phyloP scores from a whole-genome alignment of 2,329 filamentous ascomycete genomes.

The Metarhizium guizhouense region DNA sequence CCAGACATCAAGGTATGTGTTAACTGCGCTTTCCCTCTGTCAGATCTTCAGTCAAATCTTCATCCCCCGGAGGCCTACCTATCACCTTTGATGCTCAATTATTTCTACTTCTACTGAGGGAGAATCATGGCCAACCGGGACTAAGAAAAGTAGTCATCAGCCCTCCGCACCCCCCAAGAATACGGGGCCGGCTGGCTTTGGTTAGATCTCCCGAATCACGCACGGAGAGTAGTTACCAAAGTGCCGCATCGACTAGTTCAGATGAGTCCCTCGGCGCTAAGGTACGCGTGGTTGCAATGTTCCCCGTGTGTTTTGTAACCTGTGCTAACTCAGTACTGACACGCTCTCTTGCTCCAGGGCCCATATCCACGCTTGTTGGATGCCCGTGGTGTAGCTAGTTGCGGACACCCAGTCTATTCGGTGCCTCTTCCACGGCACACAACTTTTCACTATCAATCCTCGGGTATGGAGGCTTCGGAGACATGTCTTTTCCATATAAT shows the following conservation, averaged over 20 bases:
- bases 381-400: slow-evolving; percentile 4
- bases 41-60: neutral
- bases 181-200: slow-evolving; percentile 5
- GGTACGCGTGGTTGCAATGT: slow-evolving; percentile 1
- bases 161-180: neutral
- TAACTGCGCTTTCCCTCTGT: neutral
- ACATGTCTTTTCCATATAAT: slow-evolving; percentile 17
- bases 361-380: slow-evolving; percentile 7
- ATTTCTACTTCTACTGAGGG: neutral
- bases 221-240: slow-evolving; percentile 1
- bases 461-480: slow-evolving; percentile 9
- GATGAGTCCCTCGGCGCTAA: slow-evolving; percentile 10
- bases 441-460: slow-evolving; percentile 9
- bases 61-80: neutral
- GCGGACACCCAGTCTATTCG: slow-evolving; percentile 7
- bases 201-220: slow-evolving; percentile 4
- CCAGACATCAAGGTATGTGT: neutral
- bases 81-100: neutral
- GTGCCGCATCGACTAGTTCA: slow-evolving; percentile 8
- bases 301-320: neutral
- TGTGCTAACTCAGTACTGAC: slow-evolving; percentile 6
- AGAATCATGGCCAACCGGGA: neutral
- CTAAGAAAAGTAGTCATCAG: neutral
- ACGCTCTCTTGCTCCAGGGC: slow-evolving; percentile 8
- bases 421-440: slow-evolving; percentile 13